A percentile compares a stretch with the other conserved stretches of the same genome.
Evolutionary conservation across 1,284 basidiomycete species (phyloP).

Genomic region (Naganishia albida): DNA sequence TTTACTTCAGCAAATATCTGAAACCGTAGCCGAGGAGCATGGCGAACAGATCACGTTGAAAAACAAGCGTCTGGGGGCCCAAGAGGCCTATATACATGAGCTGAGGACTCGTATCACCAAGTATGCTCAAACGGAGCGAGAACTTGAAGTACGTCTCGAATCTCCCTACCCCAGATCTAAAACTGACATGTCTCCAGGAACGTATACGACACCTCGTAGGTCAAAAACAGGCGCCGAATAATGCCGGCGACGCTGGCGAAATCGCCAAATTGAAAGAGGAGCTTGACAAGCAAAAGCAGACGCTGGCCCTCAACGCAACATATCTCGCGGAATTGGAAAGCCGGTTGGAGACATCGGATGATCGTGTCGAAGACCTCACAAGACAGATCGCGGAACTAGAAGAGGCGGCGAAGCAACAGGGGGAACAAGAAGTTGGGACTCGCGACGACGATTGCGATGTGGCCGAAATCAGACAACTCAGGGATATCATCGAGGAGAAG

Average conservation of each 20-base stretch:
- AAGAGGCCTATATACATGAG: conserved; percentile 65
- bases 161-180: background rate
- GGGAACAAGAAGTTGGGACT: conserved; percentile 63
- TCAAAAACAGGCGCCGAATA: background rate
- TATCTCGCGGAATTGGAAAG: conserved; percentile 88
- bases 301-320: conserved; percentile 68
- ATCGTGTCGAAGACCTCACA: conserved; percentile 68
- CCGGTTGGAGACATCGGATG: conserved; percentile 76
- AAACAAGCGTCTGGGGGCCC: conserved; percentile 75
- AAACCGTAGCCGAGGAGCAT: conserved; percentile 76
- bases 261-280: conserved; percentile 77
- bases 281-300: conserved; percentile 72
- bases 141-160: conserved; percentile 29
- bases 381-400: conserved; percentile 75
- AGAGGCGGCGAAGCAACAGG: conserved; percentile 69
- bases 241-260: background rate
- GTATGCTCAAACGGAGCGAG: conserved; percentile 67
- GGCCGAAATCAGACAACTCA: background rate
- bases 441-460: background rate
- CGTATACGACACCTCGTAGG: conserved; percentile 7
- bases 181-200: conserved; percentile 1
- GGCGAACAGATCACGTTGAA: conserved; percentile 67
- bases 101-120: conserved; percentile 71
- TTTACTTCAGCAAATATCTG: conserved; percentile 57
- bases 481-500: conserved; percentile 60